These are phyloP conservation scores for Leishmania lainsoni DNA, from an alignment of 208 protist species.

Conservation along the genomic window DNA sequence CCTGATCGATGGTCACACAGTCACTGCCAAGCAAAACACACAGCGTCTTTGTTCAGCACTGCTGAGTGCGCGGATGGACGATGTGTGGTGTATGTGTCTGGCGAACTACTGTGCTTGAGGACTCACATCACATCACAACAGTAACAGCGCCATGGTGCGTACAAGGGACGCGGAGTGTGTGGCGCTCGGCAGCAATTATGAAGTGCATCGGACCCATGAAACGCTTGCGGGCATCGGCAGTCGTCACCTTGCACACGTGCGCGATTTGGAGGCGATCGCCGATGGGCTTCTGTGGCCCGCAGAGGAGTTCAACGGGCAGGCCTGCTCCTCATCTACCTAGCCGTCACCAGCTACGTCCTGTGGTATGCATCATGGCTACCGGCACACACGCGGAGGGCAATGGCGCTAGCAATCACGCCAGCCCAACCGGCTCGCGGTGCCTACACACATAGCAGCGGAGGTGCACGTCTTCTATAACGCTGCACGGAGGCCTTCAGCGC, in stretches of 20 bases:
- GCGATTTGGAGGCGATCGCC: not conserved
- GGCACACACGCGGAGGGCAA: not conserved
- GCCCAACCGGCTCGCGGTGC: not conserved
- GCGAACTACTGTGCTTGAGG: not conserved
- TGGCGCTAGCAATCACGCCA: not conserved
- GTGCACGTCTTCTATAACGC: not conserved
- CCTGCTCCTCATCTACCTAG: slow-evolving; percentile 5
- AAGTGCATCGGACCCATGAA: not conserved
- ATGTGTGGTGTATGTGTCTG: not conserved
- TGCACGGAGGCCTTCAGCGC: not conserved
- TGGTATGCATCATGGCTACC: slow-evolving; percentile 8
- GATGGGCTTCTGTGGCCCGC: not conserved
- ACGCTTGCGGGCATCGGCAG: slow-evolving; percentile 1
- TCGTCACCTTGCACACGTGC: not conserved
- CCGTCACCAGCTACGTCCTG: not conserved
- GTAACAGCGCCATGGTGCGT: not conserved
- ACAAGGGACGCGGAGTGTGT: not conserved
- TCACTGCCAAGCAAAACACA: not conserved
- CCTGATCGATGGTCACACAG: not conserved
- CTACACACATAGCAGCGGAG: slow-evolving; percentile 1
- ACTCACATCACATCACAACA: not conserved
- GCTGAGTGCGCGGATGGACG: not conserved
- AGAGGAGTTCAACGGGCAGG: not conserved
- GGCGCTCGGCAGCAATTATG: not conserved
- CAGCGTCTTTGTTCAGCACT: not conserved